Evolutionary conservation across 345 rosid genomes (phyloP).

Genomic region (Dovyalis caffra): DNA sequence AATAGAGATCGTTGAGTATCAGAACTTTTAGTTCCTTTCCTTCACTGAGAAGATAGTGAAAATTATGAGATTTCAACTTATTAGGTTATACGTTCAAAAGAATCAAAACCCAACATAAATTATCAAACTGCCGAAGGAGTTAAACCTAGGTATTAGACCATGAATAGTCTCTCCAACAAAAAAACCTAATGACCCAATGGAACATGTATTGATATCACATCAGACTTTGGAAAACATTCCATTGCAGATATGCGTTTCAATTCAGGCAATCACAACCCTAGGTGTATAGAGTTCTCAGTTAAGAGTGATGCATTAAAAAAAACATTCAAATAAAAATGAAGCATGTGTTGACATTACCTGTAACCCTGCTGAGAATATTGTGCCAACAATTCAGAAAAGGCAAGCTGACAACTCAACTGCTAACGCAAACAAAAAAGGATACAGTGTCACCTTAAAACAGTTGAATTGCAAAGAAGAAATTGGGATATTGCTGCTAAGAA

Average conservation of each 20-base stretch:
- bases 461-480: background rate
- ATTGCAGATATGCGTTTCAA: background rate
- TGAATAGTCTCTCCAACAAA: no score
- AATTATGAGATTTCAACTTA: background rate
- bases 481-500: background rate
- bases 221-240: background rate
- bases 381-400: slow-evolving; percentile 68
- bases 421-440: slow-evolving; percentile 26
- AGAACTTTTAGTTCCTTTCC: slow-evolving; percentile 62
- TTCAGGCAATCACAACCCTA: background rate
- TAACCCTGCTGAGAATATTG: slow-evolving; percentile 67
- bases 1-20: slow-evolving; percentile 69
- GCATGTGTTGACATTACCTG: slow-evolving; percentile 48
- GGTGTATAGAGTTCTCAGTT: background rate
- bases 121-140: background rate
- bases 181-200: no score
- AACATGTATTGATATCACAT: background rate
- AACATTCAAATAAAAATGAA: slow-evolving; percentile 4
- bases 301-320: background rate
- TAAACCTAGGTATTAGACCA: background rate
- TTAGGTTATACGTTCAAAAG: background rate
- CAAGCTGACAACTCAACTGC: slow-evolving; percentile 71
- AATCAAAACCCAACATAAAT: background rate
- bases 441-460: background rate
- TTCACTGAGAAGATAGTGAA: slow-evolving; percentile 51